A percentile compares a stretch with the other conserved stretches of the same genome.
These are phyloP conservation scores for Salix koriyanagi DNA, from an alignment of 345 rosid species.

Conservation along the genomic window DNA sequence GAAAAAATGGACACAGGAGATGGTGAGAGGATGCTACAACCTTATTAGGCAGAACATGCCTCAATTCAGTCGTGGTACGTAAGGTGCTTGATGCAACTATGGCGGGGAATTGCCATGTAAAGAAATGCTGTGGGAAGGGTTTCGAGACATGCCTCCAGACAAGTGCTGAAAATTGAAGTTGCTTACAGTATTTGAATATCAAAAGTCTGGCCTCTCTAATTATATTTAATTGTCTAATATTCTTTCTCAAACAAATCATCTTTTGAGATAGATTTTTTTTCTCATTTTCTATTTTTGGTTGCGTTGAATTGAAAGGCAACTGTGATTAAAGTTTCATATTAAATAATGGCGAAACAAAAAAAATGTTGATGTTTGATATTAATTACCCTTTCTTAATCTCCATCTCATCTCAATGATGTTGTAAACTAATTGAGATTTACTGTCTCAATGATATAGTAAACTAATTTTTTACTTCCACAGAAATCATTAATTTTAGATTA, in stretches of 20 bases:
- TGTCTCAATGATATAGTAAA: too few species aligned
- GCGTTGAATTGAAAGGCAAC: not conserved
- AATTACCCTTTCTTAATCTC: too few species aligned
- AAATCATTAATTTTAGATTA: too few species aligned
- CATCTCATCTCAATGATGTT: too few species aligned
- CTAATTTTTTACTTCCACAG: too few species aligned
- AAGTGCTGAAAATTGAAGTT: slow-evolving; percentile 1
- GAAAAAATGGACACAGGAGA: slow-evolving; percentile 24
- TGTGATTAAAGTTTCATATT: not conserved
- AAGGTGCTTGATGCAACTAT: slow-evolving; percentile 9
- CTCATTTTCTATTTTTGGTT: not conserved
- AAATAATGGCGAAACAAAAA: not conserved
- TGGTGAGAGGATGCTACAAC: slow-evolving; percentile 29
- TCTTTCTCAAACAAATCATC: not conserved
- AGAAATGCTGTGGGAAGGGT: not conserved
- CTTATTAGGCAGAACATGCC: slow-evolving; percentile 13
- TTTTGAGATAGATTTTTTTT: not conserved
- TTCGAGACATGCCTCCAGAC: not conserved
- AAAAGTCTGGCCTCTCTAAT: not conserved
- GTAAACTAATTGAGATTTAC: too few species aligned
- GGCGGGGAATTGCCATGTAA: slow-evolving; percentile 8
- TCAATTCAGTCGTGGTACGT: not conserved
- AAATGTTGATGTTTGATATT: too few species aligned
- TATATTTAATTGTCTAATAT: not conserved
- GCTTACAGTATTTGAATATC: not conserved